phyloP scores from a whole-genome alignment of 139 green algal species.

The Trebouxia sp. region DNA sequence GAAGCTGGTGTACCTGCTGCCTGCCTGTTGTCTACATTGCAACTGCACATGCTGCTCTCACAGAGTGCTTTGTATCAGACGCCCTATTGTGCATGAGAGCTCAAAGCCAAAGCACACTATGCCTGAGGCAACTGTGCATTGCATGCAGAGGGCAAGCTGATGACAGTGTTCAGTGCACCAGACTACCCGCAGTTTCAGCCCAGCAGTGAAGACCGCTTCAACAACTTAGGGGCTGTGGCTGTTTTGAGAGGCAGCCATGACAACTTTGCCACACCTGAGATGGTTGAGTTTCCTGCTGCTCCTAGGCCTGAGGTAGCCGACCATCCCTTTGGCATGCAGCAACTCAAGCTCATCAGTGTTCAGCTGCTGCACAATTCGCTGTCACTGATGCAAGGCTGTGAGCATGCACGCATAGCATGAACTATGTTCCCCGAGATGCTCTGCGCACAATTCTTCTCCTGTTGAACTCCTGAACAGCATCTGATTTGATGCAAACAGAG shows the following conservation, averaged over 20 bases:
- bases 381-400: too few species aligned
- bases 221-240: constrained; percentile 75
- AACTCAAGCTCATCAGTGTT: too few species aligned
- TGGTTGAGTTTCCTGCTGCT: constrained; percentile 65
- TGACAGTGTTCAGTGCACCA: constrained; percentile 90
- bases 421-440: too few species aligned
- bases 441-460: too few species aligned
- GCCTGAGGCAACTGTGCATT: neutral
- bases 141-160: constrained; percentile 65
- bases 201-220: constrained; percentile 45
- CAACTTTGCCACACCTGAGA: constrained; percentile 53
- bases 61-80: neutral
- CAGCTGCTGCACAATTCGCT: too few species aligned
- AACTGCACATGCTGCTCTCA: neutral
- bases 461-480: too few species aligned
- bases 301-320: constrained; percentile 19
- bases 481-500: too few species aligned
- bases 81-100: neutral
- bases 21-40: neutral
- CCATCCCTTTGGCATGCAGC: neutral
- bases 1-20: neutral
- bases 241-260: constrained; percentile 54
- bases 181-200: constrained; percentile 89
- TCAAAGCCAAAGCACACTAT: neutral
- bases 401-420: too few species aligned